phyloP scores from a whole-genome alignment of 331 rosid species.

The Quercus lobata region DNA sequence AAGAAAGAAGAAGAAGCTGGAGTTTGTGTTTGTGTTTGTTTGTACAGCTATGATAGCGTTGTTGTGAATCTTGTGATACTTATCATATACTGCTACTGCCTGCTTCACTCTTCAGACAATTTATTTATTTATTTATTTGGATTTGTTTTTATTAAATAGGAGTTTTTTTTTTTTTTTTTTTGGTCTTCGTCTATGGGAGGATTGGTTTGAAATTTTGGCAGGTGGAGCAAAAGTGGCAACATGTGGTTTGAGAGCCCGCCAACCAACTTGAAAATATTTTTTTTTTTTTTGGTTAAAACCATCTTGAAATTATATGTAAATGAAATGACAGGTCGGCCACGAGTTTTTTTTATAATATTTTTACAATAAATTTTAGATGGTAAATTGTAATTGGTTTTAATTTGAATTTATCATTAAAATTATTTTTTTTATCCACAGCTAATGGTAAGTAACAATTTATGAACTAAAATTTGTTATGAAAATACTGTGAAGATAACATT shows the following conservation, averaged over 20 bases:
- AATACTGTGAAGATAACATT: no score
- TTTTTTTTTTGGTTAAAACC: neutral
- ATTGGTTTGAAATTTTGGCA: neutral
- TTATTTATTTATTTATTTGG: no score
- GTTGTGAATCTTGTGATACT: no score
- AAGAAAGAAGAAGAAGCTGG: neutral
- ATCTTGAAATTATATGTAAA: neutral
- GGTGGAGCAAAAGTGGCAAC: neutral
- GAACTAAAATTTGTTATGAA: rapidly evolving
- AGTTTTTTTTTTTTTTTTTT: neutral
- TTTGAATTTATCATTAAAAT: rapidly evolving
- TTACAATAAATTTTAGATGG: rapidly evolving
- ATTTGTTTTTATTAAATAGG: no score
- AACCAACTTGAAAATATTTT: neutral
- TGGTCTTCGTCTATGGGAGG: neutral
- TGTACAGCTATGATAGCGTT: no score
- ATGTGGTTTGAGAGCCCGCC: neutral
- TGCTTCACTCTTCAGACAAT: neutral
- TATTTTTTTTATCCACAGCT: rapidly evolving
- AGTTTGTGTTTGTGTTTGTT: neutral
- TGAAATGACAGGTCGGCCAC: no score
- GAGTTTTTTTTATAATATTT: no score
- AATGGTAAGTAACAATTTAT: rapidly evolving
- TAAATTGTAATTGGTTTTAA: rapidly evolving
- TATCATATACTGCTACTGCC: no score